A percentile compares a stretch with the other conserved stretches of the same genome.
Conservation (phyloP, 345 rosid genomes). For the Populus euphratica region DNA sequence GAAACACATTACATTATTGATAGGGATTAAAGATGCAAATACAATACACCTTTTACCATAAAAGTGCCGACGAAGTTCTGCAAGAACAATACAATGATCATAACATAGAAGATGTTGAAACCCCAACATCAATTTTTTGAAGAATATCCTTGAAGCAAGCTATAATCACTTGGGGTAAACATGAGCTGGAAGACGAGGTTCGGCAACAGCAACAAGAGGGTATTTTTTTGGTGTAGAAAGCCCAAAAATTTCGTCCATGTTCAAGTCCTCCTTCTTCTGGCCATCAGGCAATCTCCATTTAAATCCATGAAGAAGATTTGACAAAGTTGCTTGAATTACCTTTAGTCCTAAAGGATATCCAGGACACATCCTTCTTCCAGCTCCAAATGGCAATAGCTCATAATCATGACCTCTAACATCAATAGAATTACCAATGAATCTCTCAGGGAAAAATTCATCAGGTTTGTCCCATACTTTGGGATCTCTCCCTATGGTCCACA, state of each 20-base stretch:
- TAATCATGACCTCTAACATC: slow-evolving; percentile 62
- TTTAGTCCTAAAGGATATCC: slow-evolving; percentile 57
- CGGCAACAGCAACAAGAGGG: slow-evolving; percentile 39
- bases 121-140: not conserved
- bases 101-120: not conserved
- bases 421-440: slow-evolving; percentile 41
- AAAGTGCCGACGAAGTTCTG: not conserved
- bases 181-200: slow-evolving; percentile 45
- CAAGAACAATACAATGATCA: not conserved
- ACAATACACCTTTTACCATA: not conserved
- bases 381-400: slow-evolving; percentile 59
- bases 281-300: slow-evolving; percentile 44
- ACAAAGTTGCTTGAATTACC: slow-evolving; percentile 50
- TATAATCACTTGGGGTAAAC: slow-evolving; percentile 24
- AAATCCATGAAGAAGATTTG: slow-evolving; percentile 59
- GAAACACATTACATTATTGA: not conserved
- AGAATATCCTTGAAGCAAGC: not conserved
- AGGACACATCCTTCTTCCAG: slow-evolving; percentile 79
- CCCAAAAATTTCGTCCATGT: slow-evolving; percentile 60
- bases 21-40: not conserved
- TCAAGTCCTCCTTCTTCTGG: slow-evolving; percentile 34
- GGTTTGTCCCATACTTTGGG: slow-evolving; percentile 54
- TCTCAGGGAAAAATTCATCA: slow-evolving; percentile 46
- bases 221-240: slow-evolving; percentile 47
- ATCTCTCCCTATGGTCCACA: slow-evolving; percentile 60